Conservation (phyloP, 176 grass and related monocot genomes). For the Dactylis glomerata region DNA sequence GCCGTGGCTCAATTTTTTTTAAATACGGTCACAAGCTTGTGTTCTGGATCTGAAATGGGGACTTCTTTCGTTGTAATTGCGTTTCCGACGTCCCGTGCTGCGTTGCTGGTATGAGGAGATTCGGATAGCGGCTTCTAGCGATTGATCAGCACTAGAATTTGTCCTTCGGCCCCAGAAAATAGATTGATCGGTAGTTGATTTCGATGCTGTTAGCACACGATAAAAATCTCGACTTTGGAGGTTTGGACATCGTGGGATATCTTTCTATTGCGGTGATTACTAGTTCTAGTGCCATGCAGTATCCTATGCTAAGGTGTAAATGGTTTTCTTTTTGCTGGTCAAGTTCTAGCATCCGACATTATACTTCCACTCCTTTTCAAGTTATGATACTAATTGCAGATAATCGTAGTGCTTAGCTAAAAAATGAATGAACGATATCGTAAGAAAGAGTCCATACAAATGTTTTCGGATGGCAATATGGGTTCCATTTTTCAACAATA, state of each 20-base stretch:
- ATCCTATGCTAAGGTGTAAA: background rate
- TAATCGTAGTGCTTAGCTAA: constrained; percentile 1
- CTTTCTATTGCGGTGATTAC: background rate
- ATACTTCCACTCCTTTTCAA: background rate
- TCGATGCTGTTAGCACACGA: background rate
- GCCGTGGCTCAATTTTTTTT: background rate
- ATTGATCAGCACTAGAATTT: constrained; percentile 9
- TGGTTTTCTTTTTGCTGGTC: background rate
- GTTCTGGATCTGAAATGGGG: constrained; percentile 38
- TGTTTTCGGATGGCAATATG: background rate
- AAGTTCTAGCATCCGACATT: background rate
- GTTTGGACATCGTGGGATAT: background rate
- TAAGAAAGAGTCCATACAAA: background rate
- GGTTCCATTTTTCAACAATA: background rate
- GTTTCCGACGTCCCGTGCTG: background rate
- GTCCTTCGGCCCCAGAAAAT: background rate
- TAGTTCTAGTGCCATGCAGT: constrained; percentile 18
- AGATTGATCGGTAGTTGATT: background rate
- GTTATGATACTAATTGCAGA: background rate
- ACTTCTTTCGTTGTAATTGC: background rate
- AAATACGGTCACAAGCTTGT: background rate
- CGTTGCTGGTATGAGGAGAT: background rate
- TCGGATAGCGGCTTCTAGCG: background rate
- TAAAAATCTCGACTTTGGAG: background rate
- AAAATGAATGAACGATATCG: background rate